Evolutionary conservation across 805 yeast genomes (phyloP).

Genomic region (Scheffersomyces coipomensis): DNA sequence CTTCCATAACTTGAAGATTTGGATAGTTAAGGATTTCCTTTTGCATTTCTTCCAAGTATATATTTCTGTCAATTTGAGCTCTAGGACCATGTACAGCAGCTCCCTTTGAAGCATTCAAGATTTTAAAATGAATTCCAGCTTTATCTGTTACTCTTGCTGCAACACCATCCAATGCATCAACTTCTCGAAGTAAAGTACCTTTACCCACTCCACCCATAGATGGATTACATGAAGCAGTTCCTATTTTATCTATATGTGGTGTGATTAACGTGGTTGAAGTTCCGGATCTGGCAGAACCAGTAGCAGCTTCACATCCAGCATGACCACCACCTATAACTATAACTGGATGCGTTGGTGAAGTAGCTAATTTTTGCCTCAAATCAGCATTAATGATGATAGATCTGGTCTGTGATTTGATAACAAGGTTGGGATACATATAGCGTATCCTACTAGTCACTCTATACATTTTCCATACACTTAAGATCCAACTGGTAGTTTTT

Average conservation of each 20-base stretch:
- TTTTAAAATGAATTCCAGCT: slow-evolving; percentile 90
- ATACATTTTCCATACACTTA: not conserved
- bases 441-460: not conserved
- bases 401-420: slow-evolving; percentile 4
- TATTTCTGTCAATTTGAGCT: slow-evolving; percentile 87
- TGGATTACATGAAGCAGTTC: slow-evolving; percentile 96
- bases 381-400: slow-evolving; percentile 34
- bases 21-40: slow-evolving; percentile 51
- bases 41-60: slow-evolving; percentile 83
- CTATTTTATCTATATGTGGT: slow-evolving; percentile 72
- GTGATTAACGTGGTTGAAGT: slow-evolving; percentile 70
- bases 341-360: slow-evolving; percentile 53
- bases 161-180: slow-evolving; percentile 95
- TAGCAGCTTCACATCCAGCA: slow-evolving; percentile 97
- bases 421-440: not conserved
- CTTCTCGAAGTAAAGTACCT: slow-evolving; percentile 87
- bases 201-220: slow-evolving; percentile 98
- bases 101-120: slow-evolving; percentile 82
- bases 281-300: slow-evolving; percentile 88
- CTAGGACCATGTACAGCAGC: slow-evolving; percentile 99
- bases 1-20: slow-evolving; percentile 62
- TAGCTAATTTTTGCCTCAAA: slow-evolving; percentile 23
- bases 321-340: slow-evolving; percentile 97
- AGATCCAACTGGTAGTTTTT: too few species aligned
- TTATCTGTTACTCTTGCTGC: slow-evolving; percentile 82